Evolutionary conservation across 106 monocot genomes (phyloP), one percentile per base, ranked within the genome.

Genomic region (Dendrobium huoshanense): DNA sequence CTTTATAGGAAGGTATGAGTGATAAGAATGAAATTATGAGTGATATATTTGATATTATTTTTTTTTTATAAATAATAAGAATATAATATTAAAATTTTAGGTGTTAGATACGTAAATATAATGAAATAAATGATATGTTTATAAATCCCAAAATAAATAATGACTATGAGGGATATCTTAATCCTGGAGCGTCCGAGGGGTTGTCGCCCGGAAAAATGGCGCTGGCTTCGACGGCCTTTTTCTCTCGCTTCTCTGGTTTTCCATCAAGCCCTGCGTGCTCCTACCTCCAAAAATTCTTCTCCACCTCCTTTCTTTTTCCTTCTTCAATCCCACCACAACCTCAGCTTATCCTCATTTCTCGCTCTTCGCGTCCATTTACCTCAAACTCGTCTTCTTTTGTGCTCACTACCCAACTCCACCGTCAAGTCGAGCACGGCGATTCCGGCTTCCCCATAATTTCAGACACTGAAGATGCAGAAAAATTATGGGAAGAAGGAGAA

Each of bases 211-310:
- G 2, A 42, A 48, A 76, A 51, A 76, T 76, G 76, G 76, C 76
- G 76, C 76, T 76, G 76, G 76, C 25, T 20, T 76, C 76, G 48
- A n/a, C 76, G 41, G 76, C 49, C 11, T 9, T 76, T 49, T 49
- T 47, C 27, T 18, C 9, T 8, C 43, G 44, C 45, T 41, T 76
- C 49, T 4, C 11, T 49, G 5, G 42, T 13, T 49, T 47, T 49
- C 49, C 76, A 19, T 48, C 47, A 17, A 5, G n/a, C 4, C 5
- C 33, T 11, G 15, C 17, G 25, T 41, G 42, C 41, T 76, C 49
- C 22, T 76, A 48, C 25, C 11, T 76, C 5, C 47, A 49, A 27
- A 76, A 49, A 7, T 25, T 76, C 48, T 49, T 49, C 13, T 76
- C 45, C 15, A 51, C 11, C 76, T 25, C 16, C 76, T 19, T 76